Percentiles rank a stretch among this genome's conserved stretches.
Evolutionary conservation across 108 stramenopile species (phyloP).

Genomic region (Skeletonema tropicum): DNA sequence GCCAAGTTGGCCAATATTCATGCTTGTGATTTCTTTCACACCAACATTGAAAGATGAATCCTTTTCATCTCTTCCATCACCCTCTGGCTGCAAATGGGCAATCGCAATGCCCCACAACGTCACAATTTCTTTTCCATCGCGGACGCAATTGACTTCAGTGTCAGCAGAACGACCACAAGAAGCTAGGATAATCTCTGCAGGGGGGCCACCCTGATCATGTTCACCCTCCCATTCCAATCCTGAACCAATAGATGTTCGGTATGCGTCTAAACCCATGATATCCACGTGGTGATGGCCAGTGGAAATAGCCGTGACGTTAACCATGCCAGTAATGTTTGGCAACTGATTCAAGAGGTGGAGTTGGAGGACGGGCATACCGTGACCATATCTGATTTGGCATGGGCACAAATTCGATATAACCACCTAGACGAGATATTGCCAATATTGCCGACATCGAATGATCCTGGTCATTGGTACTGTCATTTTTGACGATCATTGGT

Average conservation of each 20-base stretch:
- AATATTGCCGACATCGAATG: constrained; percentile 39
- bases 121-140: constrained; percentile 11
- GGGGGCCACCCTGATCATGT: constrained; percentile 46
- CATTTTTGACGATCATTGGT: constrained; percentile 32
- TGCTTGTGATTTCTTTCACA: constrained; percentile 12
- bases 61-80: neutral
- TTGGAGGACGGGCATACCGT: constrained; percentile 3
- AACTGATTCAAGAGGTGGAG: neutral
- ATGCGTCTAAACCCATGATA: constrained; percentile 61
- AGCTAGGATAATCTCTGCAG: constrained; percentile 65
- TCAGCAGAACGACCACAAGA: constrained; percentile 54
- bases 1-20: constrained; percentile 50
- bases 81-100: neutral
- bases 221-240: constrained; percentile 51
- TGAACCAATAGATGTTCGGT: constrained; percentile 48
- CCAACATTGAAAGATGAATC: neutral
- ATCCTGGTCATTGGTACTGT: constrained; percentile 5
- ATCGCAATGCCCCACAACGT: constrained; percentile 44
- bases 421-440: constrained; percentile 75
- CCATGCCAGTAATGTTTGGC: constrained; percentile 23
- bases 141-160: neutral
- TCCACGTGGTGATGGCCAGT: constrained; percentile 64
- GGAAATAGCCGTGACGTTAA: constrained; percentile 50
- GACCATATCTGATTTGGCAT: constrained; percentile 66
- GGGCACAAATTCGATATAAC: constrained; percentile 75